Evolutionary conservation across 1,284 basidiomycete species (phyloP).

Genomic region (Veloboletus limbatus): DNA sequence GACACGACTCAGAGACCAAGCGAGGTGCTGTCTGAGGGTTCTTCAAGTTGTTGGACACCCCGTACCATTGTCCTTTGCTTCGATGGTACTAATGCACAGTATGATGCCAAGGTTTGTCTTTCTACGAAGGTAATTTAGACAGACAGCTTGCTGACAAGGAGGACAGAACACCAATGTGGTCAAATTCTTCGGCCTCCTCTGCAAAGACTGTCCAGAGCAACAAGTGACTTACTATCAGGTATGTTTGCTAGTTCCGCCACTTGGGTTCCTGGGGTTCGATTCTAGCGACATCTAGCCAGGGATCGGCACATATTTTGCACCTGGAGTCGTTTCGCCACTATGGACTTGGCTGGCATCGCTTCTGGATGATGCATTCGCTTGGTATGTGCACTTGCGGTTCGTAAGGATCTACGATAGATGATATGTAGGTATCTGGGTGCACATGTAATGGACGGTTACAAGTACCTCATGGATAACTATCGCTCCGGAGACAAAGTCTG

Average conservation of each 20-base stretch:
- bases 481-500: constrained; percentile 57
- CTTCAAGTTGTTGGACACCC: constrained; percentile 18
- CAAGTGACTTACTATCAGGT: constrained; percentile 73
- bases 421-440: constrained; percentile 53
- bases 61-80: constrained; percentile 60
- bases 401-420: neutral
- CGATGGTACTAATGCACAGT: constrained; percentile 58
- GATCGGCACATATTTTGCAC: constrained; percentile 58
- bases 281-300: constrained; percentile 44
- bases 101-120: constrained; percentile 36
- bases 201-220: constrained; percentile 51
- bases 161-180: constrained; percentile 69
- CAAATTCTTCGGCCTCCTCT: constrained; percentile 59
- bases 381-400: constrained; percentile 37
- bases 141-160: neutral
- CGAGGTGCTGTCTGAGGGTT: neutral
- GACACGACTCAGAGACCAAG: constrained; percentile 1
- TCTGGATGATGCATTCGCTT: constrained; percentile 58
- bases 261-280: neutral
- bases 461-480: constrained; percentile 68
- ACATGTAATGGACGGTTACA: constrained; percentile 64
- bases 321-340: constrained; percentile 52
- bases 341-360: constrained; percentile 48
- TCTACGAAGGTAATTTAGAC: neutral
- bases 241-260: constrained; percentile 1